Conservation (phyloP, 2,329 filamentous ascomycete genomes). For the Corinectria fuckeliana region DNA sequence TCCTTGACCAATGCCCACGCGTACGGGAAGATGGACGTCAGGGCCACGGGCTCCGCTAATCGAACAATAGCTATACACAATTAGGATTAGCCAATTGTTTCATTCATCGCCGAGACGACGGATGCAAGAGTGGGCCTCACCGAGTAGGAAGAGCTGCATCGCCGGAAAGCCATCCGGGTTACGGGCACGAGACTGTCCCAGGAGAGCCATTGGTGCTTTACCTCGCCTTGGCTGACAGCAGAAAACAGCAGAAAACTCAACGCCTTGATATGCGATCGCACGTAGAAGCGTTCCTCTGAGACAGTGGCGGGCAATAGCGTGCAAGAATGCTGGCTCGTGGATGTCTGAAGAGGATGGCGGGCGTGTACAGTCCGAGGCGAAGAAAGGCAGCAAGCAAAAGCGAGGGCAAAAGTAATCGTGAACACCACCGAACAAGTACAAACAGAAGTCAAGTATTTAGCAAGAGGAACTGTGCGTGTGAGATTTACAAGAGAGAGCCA, state of each 20-base stretch:
- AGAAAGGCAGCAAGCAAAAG: slow-evolving; percentile 1
- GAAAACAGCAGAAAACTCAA: slow-evolving; percentile 41
- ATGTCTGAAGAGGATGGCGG: slow-evolving; percentile 7
- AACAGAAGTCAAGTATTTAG: slow-evolving; percentile 14
- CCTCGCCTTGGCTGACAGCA: slow-evolving; percentile 52
- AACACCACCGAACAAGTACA: slow-evolving; percentile 13
- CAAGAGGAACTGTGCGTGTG: not conserved
- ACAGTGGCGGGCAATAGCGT: not conserved
- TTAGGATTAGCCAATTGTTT: slow-evolving; percentile 23
- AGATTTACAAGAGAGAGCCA: not conserved
- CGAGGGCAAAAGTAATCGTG: slow-evolving; percentile 18
- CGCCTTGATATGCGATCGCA: not conserved
- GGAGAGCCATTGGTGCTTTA: slow-evolving; percentile 58
- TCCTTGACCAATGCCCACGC: slow-evolving; percentile 83
- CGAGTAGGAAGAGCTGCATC: slow-evolving; percentile 81
- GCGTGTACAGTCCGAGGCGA: slow-evolving; percentile 8
- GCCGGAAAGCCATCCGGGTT: slow-evolving; percentile 80
- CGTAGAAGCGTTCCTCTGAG: not conserved
- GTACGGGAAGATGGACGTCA: slow-evolving; percentile 94
- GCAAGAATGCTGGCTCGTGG: not conserved
- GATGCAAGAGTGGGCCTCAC: slow-evolving; percentile 55
- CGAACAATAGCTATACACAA: slow-evolving; percentile 78
- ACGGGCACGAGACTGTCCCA: slow-evolving; percentile 57
- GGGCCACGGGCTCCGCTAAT: slow-evolving; percentile 88
- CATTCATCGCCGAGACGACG: not conserved